Base-by-base conservation (phyloP, 2,329 filamentous ascomycete species). In the Camptophora hylomeconis region DNA sequence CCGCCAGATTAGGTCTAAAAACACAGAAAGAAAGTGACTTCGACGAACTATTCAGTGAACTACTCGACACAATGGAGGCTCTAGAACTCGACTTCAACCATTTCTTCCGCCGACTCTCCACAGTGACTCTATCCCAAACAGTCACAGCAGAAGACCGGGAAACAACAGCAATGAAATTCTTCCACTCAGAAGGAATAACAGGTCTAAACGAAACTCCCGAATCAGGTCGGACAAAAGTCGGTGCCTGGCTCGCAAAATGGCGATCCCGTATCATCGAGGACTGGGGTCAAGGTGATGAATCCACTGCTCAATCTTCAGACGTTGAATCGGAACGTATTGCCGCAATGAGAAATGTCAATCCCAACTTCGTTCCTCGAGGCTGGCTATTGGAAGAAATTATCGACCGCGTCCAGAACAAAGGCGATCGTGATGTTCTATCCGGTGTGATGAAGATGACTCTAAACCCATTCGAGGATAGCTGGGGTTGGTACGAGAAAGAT, bases 331-430 rank as follows among this genome's bases (percentile, higher is more conserved):
- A 77, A 44, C 66, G 87, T 37, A 69, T 74, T 34, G 53, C 49
- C 17, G 70, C 69, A 8, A 95, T 95, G 89, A 82, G 80, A 58
- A 63, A 60, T 15, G 79, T 86, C 13, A 98, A 98, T 49, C 89
- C 89, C 2, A 93, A 81, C 58, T 98, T 98, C 47, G 64, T 94
- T 1, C 83, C 89, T 0, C 71, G 84, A 25, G 76, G 80, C 11
- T 98, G 87, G 86, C 72, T 98, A 28, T 63, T 98, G 12, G 87
- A 95, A 50, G 89, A 98, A 54, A 53, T 98, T 9, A 95, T 98
- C 41, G 72, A 79, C 24, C 70, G 82, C 7, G 86, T 95, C 0
- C 83, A 95, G 54, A 81, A 81, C 50, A 73, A 76, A 28, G 72
- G 75, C 2, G 86, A 98, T 47, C 66, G 81, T 31, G 76, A 84